Evolutionary conservation across 768 basidiomycete species (phyloP).

Genomic region (Amanita pseudoporphyria): DNA sequence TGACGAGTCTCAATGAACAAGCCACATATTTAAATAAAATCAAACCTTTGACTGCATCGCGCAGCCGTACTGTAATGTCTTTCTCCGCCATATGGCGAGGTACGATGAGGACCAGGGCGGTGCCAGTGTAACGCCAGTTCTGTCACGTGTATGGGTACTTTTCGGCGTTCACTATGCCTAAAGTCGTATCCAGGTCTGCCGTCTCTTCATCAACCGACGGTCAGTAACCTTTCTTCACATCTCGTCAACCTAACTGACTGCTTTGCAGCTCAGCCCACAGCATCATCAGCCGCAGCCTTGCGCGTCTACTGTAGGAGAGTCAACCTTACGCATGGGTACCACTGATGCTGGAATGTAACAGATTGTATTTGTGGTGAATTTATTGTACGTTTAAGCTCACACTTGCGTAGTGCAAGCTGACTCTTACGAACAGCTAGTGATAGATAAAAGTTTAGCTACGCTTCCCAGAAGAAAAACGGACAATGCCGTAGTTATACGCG

Average conservation of each 20-base stretch:
- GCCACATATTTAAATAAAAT: slow-evolving; percentile 3
- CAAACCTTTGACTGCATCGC: slow-evolving; percentile 72
- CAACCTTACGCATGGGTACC: background rate
- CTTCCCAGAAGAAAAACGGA: slow-evolving; percentile 72
- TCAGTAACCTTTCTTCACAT: slow-evolving; percentile 21
- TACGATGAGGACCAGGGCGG: slow-evolving; percentile 13
- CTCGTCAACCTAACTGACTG: background rate
- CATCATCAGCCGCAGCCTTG: slow-evolving; percentile 67
- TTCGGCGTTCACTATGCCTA: slow-evolving; percentile 61
- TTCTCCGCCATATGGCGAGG: slow-evolving; percentile 64
- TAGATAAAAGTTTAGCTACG: slow-evolving; percentile 61
- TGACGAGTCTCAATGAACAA: slow-evolving; percentile 23
- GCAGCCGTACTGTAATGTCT: slow-evolving; percentile 64
- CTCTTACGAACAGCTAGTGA: slow-evolving; percentile 49
- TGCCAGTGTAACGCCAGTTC: slow-evolving; percentile 13
- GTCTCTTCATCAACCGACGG: slow-evolving; percentile 86
- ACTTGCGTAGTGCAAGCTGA: background rate
- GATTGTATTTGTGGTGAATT: slow-evolving; percentile 88
- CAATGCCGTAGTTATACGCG: slow-evolving; percentile 70
- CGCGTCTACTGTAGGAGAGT: slow-evolving; percentile 67
- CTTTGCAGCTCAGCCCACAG: slow-evolving; percentile 60
- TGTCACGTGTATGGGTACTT: slow-evolving; percentile 1
- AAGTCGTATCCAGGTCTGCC: slow-evolving; percentile 83
- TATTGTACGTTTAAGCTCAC: slow-evolving; percentile 42
- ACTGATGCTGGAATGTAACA: slow-evolving; percentile 18